Evolutionary conservation across 2,329 filamentous ascomycete species (phyloP), one percentile per base, ranked within the genome.

Genomic region (Monosporascus sp.): DNA sequence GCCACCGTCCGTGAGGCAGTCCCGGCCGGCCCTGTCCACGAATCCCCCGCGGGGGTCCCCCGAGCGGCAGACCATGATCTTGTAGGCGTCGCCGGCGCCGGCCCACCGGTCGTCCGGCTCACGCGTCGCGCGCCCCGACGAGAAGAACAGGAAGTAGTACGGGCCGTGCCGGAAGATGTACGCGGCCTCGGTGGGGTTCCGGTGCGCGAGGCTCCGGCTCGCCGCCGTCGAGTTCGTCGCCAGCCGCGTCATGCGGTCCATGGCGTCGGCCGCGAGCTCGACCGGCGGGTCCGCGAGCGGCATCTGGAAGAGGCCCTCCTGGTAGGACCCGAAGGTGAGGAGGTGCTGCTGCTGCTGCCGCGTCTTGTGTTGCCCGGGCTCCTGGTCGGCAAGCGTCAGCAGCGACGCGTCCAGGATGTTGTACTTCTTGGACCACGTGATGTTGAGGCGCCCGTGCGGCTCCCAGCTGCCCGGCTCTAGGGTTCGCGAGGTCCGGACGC

Each of bases 1-100:
- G 15, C 60, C 60, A 44, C 52, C 59, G 2, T 60, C 25, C 6
- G 54, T 52, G 7, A 56, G 52, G 48, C 60, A 62, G 31, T 54
- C 51, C 6, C 51, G 39, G 5, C 60, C 60, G 3, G 55, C 48
- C 11, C 55, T 49, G 41, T 62, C 60, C 37, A 62, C 55, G 27
- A 48, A 62, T 2, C 51, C 60, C 18, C 38, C 20, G 14, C 58
- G 51, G 3, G 60, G 54, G 4, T 53, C 31, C 49, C 54, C 52
- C 5, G 56, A 60, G 18, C 60, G 60, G 53, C 60, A 60, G 37
- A 60, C 60, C 60, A 62, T 62, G 18, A 60, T 54, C 48, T 59
- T 59, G 31, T 62, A 62, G 27, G 59, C 60, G 24, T 62, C 54
- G 15, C 57, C 60, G 27, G 45, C 43, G 41, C 49, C 55, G 7